Conservation (phyloP, 2,329 filamentous ascomycete species). For the Phoma sp. region DNA sequence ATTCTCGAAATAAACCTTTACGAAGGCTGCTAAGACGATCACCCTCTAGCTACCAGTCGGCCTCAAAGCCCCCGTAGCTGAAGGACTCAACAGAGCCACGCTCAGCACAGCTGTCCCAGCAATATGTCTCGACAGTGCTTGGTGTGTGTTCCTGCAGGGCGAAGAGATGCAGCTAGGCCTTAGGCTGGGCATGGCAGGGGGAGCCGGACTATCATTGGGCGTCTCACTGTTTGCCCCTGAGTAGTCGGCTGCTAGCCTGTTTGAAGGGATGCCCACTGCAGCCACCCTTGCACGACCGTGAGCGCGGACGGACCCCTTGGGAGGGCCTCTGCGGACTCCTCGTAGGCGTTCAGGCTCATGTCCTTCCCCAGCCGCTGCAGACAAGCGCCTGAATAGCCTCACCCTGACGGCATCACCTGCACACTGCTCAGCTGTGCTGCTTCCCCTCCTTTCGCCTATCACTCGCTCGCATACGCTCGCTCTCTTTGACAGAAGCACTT, state of each 20-base stretch:
- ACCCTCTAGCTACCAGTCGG: not conserved
- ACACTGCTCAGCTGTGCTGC: slow-evolving; percentile 47
- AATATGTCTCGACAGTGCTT: slow-evolving; percentile 3
- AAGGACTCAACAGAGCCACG: not conserved
- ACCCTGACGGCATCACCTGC: slow-evolving; percentile 26
- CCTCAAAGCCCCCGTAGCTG: not conserved
- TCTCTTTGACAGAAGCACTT: slow-evolving; percentile 48
- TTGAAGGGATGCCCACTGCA: slow-evolving; percentile 26
- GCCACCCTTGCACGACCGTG: slow-evolving; percentile 35
- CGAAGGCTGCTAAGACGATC: not conserved
- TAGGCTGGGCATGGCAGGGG: slow-evolving; percentile 20
- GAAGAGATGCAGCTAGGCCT: slow-evolving; percentile 21
- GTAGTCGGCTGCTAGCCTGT: slow-evolving; percentile 27
- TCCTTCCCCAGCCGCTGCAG: slow-evolving; percentile 36
- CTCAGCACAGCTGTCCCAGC: slow-evolving; percentile 9
- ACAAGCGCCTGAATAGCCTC: slow-evolving; percentile 41
- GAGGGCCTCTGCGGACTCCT: slow-evolving; percentile 26
- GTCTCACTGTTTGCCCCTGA: slow-evolving; percentile 31
- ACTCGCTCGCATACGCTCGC: slow-evolving; percentile 14
- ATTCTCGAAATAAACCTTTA: not conserved
- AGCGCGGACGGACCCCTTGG: slow-evolving; percentile 26
- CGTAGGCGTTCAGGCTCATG: slow-evolving; percentile 33
- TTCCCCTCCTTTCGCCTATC: slow-evolving; percentile 40
- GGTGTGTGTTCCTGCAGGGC: slow-evolving; percentile 28
- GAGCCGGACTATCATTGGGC: slow-evolving; percentile 23